Evolutionary conservation across 495 filamentous ascomycete genomes (phyloP), one percentile per base, ranked within the genome.

Genomic region (Daldinia bambusicola): DNA sequence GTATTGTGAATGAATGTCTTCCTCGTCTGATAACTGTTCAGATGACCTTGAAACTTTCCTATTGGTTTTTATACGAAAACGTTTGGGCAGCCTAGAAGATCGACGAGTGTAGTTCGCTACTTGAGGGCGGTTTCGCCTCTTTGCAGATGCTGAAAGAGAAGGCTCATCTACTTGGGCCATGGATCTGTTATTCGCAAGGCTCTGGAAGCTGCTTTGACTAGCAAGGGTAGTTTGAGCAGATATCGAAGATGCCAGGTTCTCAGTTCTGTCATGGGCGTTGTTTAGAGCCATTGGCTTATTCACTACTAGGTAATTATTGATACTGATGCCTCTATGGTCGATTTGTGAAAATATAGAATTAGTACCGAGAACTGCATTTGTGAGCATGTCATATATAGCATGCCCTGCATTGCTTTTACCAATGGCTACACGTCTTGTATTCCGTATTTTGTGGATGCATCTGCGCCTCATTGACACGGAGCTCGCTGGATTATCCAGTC

Each of bases 381-480:
- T 20, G 6, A 48, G 16, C 16, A 48, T 48, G 16, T 18, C 41
- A 7, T 45, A 45, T n/a, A n/a, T 1, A 45, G n/a, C 7, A 45
- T 45, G n/a, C 7, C 41, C 14, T 43, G 7, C 41, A 9, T 45
- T n/a, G 8, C 41, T 45, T 45, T 20, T 45, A 45, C 7, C 34
- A 36, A 36, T 6, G 9, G 34, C 32, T 7, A 34, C 32, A 7
- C 32, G 3, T 13, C 40, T 43, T 18, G 1, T 14, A 16, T 43
- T 55, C 52, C n/a, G n/a, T n/a, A n/a, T n/a, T n/a, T n/a, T n/a
- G 52, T 32, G 13, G 30, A 34, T 34, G 18, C 45, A 56, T 41
- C 51, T 61, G 56, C 56, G 57, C 53, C 61, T 55, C 55, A 50
- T 50, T 56, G 38, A n/a, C n/a, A n/a, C n/a, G n/a, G n/a, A n/a